A percentile compares a stretch with the other conserved stretches of the same genome.
Evolutionary conservation across 495 filamentous ascomycete species (phyloP).

Genomic region (Neurospora discreta): DNA sequence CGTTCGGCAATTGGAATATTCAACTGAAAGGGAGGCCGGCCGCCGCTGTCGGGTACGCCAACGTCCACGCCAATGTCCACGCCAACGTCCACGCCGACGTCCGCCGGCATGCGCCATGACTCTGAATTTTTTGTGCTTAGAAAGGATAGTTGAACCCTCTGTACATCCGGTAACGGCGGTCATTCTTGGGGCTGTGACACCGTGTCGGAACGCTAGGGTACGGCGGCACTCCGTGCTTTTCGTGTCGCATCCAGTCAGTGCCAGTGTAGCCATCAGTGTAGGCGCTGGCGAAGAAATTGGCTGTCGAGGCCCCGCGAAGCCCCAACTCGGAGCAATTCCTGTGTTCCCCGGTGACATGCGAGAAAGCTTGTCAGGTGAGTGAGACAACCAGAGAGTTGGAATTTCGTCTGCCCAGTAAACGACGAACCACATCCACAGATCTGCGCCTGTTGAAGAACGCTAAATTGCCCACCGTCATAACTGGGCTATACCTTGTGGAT

Average conservation of each 20-base stretch:
- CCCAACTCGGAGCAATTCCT: background rate
- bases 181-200: background rate
- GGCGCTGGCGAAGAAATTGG: background rate
- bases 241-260: background rate
- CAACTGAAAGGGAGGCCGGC: background rate
- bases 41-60: background rate
- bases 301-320: background rate
- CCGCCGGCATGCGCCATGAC: background rate
- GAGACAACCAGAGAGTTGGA: background rate
- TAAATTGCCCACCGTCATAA: background rate
- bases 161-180: background rate
- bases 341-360: background rate
- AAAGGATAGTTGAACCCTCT: background rate
- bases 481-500: background rate
- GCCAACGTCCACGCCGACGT: background rate
- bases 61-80: too few species aligned
- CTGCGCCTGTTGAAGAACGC: background rate
- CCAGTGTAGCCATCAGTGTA: background rate
- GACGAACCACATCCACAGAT: background rate
- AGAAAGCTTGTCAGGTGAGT: background rate
- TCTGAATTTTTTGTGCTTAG: background rate
- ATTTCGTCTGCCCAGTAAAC: background rate
- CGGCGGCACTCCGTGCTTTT: background rate
- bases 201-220: background rate
- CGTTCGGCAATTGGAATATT: background rate